These are phyloP conservation scores for Xerocomellus intermedius DNA, from an alignment of 768 basidiomycete genomes.

Conservation along the genomic window DNA sequence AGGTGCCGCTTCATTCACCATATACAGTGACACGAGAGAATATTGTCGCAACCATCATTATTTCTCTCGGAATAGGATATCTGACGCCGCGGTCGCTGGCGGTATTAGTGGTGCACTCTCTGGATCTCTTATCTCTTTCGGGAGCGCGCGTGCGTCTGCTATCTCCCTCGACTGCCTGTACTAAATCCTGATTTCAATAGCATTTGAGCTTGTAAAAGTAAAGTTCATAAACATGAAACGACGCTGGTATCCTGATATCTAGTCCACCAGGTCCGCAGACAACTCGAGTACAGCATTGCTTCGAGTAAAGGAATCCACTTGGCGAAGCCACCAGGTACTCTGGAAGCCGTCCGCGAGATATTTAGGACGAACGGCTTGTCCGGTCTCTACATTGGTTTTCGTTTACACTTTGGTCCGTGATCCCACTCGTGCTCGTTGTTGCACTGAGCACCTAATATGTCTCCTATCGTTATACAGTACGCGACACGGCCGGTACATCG, in stretches of 20 bases:
- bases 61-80: slow-evolving; percentile 54
- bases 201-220: slow-evolving; percentile 96
- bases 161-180: slow-evolving; percentile 15
- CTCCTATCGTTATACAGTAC: slow-evolving; percentile 46
- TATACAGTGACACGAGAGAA: slow-evolving; percentile 84
- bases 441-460: background rate
- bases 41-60: slow-evolving; percentile 57
- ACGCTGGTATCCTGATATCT: slow-evolving; percentile 7
- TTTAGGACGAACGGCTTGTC: slow-evolving; percentile 57
- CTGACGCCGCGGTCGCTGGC: slow-evolving; percentile 75
- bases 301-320: slow-evolving; percentile 71
- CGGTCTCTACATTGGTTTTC: slow-evolving; percentile 82
- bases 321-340: slow-evolving; percentile 73
- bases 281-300: slow-evolving; percentile 90
- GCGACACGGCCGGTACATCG: slow-evolving; percentile 87
- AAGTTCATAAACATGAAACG: slow-evolving; percentile 9
- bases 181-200: slow-evolving; percentile 32
- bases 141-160: slow-evolving; percentile 75
- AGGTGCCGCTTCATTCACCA: slow-evolving; percentile 91
- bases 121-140: slow-evolving; percentile 85
- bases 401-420: slow-evolving; percentile 75
- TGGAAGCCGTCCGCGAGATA: slow-evolving; percentile 79
- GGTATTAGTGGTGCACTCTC: slow-evolving; percentile 85
- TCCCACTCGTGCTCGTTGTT: background rate
- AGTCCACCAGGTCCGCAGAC: slow-evolving; percentile 70